Evolutionary conservation across 164 flowering plant species (phyloP), one percentile per base, ranked within the genome.

Genomic region (Liriodendron chinense): DNA sequence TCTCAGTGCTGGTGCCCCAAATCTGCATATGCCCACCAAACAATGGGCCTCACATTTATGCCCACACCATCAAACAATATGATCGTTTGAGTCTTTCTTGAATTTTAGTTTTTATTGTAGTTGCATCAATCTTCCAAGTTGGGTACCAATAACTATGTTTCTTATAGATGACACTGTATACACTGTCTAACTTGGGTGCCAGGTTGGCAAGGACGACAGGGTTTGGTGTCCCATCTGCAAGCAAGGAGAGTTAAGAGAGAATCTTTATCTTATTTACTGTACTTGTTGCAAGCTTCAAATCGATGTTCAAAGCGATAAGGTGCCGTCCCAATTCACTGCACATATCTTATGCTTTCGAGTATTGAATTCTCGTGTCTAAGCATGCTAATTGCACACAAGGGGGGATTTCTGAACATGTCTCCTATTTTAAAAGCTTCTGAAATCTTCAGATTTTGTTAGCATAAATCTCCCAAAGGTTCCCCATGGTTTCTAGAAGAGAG

Each of bases 161-260:
- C n/a, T 67, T 18, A 26, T 28, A 26, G 47, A 34, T 67, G 47
- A 67, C 47, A 28, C 13, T 14, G 47, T 16, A 1, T 10, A 18
- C 18, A 18, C 22, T 23, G 24, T 65, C 34, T 72, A 13, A 23
- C n/a, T 53, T 72, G 68, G 63, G 23, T 62, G 50, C 23, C 66
- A 82, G 82, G 82, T 53, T 14, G 62, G 68, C 71, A 68, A 57
- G 28, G 69, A 85, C 43, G 78, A 72, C 79, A 70, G 47, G 22
- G 74, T 85, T 56, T 96, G 99, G 99, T 96, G 99, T 74, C 99
- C 99, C 59, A 78, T 92, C 74, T 96, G 99, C 85, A 90, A 87
- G 84, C 84, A 75, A 67, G 98, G 98, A 76, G 87, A 83, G 70
- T 74, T 96, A 75, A 82, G 75, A 77, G 90, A 96, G 82, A 85